A percentile compares a stretch with the other conserved stretches of the same genome.
Conservation (phyloP, 2,329 filamentous ascomycete genomes). For the Colletotrichum tropicicola region DNA sequence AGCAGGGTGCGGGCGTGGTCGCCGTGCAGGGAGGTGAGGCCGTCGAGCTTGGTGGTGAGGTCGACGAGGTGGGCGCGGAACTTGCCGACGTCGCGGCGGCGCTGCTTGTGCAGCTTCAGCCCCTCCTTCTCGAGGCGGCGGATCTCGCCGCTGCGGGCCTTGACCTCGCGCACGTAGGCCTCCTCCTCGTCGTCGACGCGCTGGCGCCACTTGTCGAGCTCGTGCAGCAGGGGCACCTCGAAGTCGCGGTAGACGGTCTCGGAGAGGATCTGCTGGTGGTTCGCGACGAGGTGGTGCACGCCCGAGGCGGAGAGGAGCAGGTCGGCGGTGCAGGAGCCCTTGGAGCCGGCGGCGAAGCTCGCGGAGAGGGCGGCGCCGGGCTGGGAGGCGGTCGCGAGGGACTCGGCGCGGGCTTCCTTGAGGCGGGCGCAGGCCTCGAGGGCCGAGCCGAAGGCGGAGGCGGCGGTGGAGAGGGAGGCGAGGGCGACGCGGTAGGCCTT, state of each 20-base stretch:
- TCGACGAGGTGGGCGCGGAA: slow-evolving; percentile 72
- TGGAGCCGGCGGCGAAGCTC: slow-evolving; percentile 53
- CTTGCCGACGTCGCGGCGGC: slow-evolving; percentile 66
- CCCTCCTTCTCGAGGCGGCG: slow-evolving; percentile 72
- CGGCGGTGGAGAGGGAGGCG: slow-evolving; percentile 66
- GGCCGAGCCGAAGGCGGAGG: slow-evolving; percentile 70
- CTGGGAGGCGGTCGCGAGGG: slow-evolving; percentile 48
- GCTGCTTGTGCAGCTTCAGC: slow-evolving; percentile 67
- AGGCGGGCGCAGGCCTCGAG: slow-evolving; percentile 74
- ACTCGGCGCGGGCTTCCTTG: slow-evolving; percentile 71
- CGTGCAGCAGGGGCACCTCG: slow-evolving; percentile 75
- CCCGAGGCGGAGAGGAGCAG: slow-evolving; percentile 69
- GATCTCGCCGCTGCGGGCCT: slow-evolving; percentile 67
- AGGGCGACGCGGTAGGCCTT: slow-evolving; percentile 72
- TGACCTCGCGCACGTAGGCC: slow-evolving; percentile 64
- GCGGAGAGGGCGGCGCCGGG: slow-evolving; percentile 48
- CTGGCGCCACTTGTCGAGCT: slow-evolving; percentile 71
- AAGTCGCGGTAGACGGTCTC: slow-evolving; percentile 75
- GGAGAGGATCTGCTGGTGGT: slow-evolving; percentile 75
- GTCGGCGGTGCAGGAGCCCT: slow-evolving; percentile 68
- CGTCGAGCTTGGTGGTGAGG: slow-evolving; percentile 69
- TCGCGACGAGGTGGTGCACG: slow-evolving; percentile 73
- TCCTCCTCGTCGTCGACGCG: slow-evolving; percentile 73
- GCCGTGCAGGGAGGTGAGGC: slow-evolving; percentile 67
- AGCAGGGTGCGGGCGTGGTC: slow-evolving; percentile 68